Percentiles rank a stretch among this genome's conserved stretches.
Evolutionary conservation across 306 rosid genomes (phyloP).

Genomic region (Glycyrrhiza uralensis): DNA sequence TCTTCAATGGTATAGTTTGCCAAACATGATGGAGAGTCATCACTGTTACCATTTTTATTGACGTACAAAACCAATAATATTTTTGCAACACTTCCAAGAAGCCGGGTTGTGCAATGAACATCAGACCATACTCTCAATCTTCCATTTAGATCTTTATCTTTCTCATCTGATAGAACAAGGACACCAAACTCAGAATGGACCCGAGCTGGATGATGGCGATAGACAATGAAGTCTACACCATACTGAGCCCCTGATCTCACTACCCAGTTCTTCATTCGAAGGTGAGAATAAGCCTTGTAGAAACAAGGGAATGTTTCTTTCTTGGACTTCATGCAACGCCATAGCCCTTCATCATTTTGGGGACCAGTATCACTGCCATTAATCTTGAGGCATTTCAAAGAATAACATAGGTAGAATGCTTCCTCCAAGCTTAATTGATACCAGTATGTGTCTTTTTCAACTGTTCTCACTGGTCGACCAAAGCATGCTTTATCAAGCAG

Average conservation of each 20-base stretch:
- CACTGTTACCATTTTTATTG: conserved; percentile 34
- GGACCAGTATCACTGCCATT: conserved; percentile 14
- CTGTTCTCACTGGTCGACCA: conserved; percentile 45
- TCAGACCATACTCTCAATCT: conserved; percentile 79
- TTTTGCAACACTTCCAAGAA: conserved; percentile 71
- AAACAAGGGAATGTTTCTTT: conserved; percentile 49
- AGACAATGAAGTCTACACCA: conserved; percentile 69
- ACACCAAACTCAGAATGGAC: conserved; percentile 82
- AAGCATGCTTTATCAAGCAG: conserved; percentile 60
- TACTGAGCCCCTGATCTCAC: conserved; percentile 68
- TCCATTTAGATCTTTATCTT: conserved; percentile 28
- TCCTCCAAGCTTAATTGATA: conserved; percentile 66
- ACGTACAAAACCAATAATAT: conserved; percentile 49
- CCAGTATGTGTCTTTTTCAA: conserved; percentile 55
- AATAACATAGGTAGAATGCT: conserved; percentile 60
- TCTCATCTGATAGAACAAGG: conserved; percentile 53
- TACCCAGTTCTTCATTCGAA: conserved; percentile 69
- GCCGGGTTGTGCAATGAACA: conserved; percentile 58
- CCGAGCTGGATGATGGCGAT: conserved; percentile 69
- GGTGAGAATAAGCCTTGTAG: conserved; percentile 67
- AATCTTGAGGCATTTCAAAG: conserved; percentile 65
- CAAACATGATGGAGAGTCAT: conserved; percentile 37
- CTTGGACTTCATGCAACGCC: conserved; percentile 54
- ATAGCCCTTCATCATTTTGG: conserved; percentile 43
- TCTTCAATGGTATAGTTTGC: conserved; percentile 42